Evolutionary conservation across 345 rosid species (phyloP), one percentile per base, ranked within the genome.

Genomic region (Bruguiera gymnorhiza): DNA sequence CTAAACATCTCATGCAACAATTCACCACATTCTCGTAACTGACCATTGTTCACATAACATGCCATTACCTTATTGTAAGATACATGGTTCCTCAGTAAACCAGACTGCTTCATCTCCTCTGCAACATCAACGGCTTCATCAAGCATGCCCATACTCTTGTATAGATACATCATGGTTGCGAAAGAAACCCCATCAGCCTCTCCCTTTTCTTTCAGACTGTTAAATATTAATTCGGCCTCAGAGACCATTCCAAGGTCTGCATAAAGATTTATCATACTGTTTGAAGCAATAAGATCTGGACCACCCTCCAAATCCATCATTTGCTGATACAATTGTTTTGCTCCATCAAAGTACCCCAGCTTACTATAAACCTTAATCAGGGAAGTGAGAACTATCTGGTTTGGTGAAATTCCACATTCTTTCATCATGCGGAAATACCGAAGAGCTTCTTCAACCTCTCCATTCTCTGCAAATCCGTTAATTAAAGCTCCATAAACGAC

Each of bases 91-190:
- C 69, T 78, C 29, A 89, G 77, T 31, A 89, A 73, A 62, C 86
- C 89, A 1, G 89, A 88, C 68, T 71, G 81, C 76, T 84, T 93
- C 97, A 89, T 87, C 82, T 90, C 93, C 78, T 93, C 91, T 15
- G 92, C 96, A 78, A 90, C 84, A 78, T 85, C 86, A 67, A 90
- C 82, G 4, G 96, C 93, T 73, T 89, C 83, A 18, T 90, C 96
- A 43, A 90, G 86, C 97, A 93, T 87, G 23, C 90, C 93, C 92
- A 87, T 85, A 61, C 75, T 83, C 80, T 87, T 91, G 79, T 90
- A 93, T 60, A 89, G 72, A 67, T 80, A 79, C 92, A 93, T 93
- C 97, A 93, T 93, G 51, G 85, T 79, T 20, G 90, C 91, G 75
- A 82, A 90, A 5, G 98, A 80, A 70, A 86, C 77, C 37, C 76